Base-by-base conservation (phyloP, 805 yeast species). In the Brettanomyces naardenensis region DNA sequence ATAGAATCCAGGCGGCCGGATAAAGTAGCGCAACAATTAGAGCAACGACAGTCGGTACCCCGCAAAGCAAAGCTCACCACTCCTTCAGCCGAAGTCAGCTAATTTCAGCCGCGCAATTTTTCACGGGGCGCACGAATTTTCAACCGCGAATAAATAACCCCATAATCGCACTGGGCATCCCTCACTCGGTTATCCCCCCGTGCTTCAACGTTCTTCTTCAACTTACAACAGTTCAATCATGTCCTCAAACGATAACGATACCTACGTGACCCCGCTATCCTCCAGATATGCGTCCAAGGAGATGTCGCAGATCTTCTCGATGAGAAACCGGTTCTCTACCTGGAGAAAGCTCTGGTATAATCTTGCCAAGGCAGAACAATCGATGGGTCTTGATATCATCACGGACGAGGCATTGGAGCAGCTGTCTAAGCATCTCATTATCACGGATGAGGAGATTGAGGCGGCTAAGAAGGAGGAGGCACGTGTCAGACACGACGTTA, bases 301-400 rank as follows among this genome's bases (percentile, higher is more conserved):
- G 69, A 92, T 92, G 98, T 81, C 96, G 43, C 70, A 74, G 49
- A 73, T 92, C 56, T 92, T 92, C 71, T 90, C 97, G 33, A 64
- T 83, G 56, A 79, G 95, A 67, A 92, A 84, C 70, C 75, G 98
- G 58, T 92, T 84, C 65, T 83, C 96, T 38, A 92, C 98, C 29
- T 92, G 98, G 98, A 85, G 98, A 75, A 86, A 86, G 63, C 75
- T 92, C 48, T 92, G 98, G 98, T 75, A 78, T 57, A 89, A 84
- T 61, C 71, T 92, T 52, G 98, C 98, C 50, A 80, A 80, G 56
- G 98, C 98, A 43, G 98, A 92, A 68, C 73, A 87, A 64, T 86
- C 87, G 58, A 74, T 89, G 36, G 98, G 98, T 3, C 71, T 92
- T 41, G 68, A 69, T 36, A 79, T 89, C 39, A 80, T 92, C 61